These are phyloP conservation scores for Suhomyces emberorum DNA, from an alignment of 805 yeast genomes.

Conservation along the genomic window DNA sequence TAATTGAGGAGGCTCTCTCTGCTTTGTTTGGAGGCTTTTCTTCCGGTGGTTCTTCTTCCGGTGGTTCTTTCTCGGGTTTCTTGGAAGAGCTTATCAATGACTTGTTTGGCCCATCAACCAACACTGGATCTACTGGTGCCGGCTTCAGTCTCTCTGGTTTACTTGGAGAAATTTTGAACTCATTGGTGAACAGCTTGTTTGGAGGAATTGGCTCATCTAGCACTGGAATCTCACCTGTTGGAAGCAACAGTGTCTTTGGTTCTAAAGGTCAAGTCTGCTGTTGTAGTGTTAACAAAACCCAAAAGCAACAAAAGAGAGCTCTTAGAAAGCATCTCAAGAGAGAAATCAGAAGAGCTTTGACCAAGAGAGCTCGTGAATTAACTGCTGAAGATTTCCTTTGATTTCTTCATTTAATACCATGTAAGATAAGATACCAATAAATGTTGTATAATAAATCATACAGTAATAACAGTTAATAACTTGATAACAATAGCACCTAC, in stretches of 20 bases:
- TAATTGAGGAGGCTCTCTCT: slow-evolving; percentile 13
- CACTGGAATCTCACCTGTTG: slow-evolving; percentile 5
- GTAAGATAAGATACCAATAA: too few species aligned
- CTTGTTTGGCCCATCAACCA: slow-evolving; percentile 12
- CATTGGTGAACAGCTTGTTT: slow-evolving; percentile 17
- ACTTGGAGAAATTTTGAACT: slow-evolving; percentile 13
- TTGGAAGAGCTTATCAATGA: slow-evolving; percentile 9
- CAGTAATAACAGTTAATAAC: too few species aligned
- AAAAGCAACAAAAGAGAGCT: slow-evolving; percentile 21
- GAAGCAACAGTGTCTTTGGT: slow-evolving; percentile 6
- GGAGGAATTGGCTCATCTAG: slow-evolving; percentile 15
- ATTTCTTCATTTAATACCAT: too few species aligned
- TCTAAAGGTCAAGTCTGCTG: slow-evolving; percentile 20
- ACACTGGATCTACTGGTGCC: slow-evolving; percentile 8
- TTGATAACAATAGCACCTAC: too few species aligned
- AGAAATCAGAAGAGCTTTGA: slow-evolving; percentile 19
- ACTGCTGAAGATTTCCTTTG: slow-evolving; percentile 12
- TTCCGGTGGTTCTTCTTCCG: slow-evolving; percentile 1
- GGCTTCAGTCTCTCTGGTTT: slow-evolving; percentile 9
- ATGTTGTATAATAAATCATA: too few species aligned
- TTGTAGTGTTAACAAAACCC: slow-evolving; percentile 17
- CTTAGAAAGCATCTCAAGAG: slow-evolving; percentile 18
- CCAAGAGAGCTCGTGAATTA: slow-evolving; percentile 14
- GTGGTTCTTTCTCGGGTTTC: slow-evolving; percentile 4
- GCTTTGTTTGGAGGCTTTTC: slow-evolving; percentile 14